These are phyloP conservation scores for Starmerella riodocensis DNA, from an alignment of 805 yeast species.

Conservation along the genomic window DNA sequence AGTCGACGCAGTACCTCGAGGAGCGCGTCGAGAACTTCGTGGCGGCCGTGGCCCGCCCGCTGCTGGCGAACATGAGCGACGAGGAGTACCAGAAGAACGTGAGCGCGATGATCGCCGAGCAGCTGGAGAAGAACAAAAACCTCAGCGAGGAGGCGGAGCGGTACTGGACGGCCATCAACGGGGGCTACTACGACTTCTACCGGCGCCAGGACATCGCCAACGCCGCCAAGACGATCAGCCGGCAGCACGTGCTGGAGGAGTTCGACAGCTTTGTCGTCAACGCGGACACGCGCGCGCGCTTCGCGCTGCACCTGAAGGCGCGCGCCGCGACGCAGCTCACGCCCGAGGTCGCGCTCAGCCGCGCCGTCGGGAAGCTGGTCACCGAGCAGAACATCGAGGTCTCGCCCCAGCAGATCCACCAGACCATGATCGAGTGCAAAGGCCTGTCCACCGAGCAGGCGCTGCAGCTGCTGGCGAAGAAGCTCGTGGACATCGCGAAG, in stretches of 20 bases:
- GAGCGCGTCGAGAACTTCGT: slow-evolving; percentile 62
- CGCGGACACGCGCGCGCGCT: slow-evolving; percentile 28
- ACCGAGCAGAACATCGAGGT: slow-evolving; percentile 20
- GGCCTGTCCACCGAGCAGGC: slow-evolving; percentile 15
- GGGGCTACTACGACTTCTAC: slow-evolving; percentile 69
- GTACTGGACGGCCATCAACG: slow-evolving; percentile 53
- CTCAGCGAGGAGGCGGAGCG: slow-evolving; percentile 59
- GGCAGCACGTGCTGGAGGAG: slow-evolving; percentile 44
- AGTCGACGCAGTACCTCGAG: slow-evolving; percentile 59
- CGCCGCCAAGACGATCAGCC: slow-evolving; percentile 39
- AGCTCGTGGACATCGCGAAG: slow-evolving; percentile 17
- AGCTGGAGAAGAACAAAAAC: slow-evolving; percentile 61
- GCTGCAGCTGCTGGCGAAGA: slow-evolving; percentile 8
- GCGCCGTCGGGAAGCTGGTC: slow-evolving; percentile 23
- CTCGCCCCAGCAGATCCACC: slow-evolving; percentile 18
- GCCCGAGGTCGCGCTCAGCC: slow-evolving; percentile 18
- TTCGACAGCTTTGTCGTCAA: slow-evolving; percentile 37
- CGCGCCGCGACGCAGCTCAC: slow-evolving; percentile 24
- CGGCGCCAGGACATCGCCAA: slow-evolving; percentile 45
- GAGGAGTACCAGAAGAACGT: slow-evolving; percentile 60
- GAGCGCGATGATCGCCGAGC: slow-evolving; percentile 50
- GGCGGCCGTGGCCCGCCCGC: slow-evolving; percentile 30
- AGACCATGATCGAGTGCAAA: slow-evolving; percentile 13
- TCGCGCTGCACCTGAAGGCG: slow-evolving; percentile 54
- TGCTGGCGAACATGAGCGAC: slow-evolving; percentile 39